A percentile compares a stretch with the other conserved stretches of the same genome.
Conservation (phyloP, 2,329 filamentous ascomycete genomes). For the Chalaropsis thielavioides region DNA sequence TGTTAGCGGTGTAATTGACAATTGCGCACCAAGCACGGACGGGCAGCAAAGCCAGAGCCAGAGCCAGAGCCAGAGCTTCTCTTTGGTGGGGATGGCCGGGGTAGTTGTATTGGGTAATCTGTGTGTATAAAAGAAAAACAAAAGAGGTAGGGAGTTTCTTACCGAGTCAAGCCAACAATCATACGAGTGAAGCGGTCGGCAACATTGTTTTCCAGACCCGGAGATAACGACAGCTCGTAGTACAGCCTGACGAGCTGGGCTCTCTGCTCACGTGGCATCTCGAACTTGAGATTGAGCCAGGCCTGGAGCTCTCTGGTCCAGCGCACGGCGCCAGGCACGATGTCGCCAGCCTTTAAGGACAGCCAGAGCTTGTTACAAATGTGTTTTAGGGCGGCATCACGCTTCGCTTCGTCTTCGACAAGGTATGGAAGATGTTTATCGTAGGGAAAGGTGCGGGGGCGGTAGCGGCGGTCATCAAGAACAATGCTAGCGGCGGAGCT, state of each 20-base stretch:
- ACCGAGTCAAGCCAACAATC: conserved; percentile 94
- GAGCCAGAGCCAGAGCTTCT: neutral
- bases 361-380: conserved; percentile 93
- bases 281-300: conserved; percentile 95
- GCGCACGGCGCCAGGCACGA: conserved; percentile 81
- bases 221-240: conserved; percentile 83
- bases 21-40: neutral
- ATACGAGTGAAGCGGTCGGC: conserved; percentile 90
- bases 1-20: neutral
- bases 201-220: conserved; percentile 67
- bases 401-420: conserved; percentile 64
- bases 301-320: conserved; percentile 93
- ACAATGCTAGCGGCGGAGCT: conserved; percentile 2
- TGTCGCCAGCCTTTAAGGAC: conserved; percentile 80
- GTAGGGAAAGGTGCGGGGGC: conserved; percentile 87
- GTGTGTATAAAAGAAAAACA: conserved; percentile 11
- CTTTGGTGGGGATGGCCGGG: neutral
- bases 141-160: conserved; percentile 25
- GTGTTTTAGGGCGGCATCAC: conserved; percentile 65
- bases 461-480: conserved; percentile 37
- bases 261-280: conserved; percentile 73
- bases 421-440: conserved; percentile 78
- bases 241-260: conserved; percentile 79
- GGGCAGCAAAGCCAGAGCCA: neutral
- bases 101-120: neutral